Conservation (phyloP, 2,329 filamentous ascomycete species). For the Trichoderma cornu-damae region DNA sequence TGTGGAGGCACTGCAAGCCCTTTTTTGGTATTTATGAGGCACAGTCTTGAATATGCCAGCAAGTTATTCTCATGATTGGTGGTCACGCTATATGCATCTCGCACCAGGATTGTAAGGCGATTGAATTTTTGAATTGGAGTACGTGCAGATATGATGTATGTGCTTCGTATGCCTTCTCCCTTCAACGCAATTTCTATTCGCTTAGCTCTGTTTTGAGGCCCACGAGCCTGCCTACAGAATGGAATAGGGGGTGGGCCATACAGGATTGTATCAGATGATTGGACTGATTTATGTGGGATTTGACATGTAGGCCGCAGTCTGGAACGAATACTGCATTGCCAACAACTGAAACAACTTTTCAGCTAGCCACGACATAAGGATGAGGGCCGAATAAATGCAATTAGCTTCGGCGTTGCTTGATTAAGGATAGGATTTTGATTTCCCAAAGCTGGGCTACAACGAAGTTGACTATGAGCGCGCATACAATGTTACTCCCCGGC, state of each 20-base stretch:
- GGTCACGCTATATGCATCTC: neutral
- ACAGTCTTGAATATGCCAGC: neutral
- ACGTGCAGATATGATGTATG: too few species aligned
- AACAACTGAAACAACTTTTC: neutral
- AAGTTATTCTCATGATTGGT: neutral
- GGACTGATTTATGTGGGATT: neutral
- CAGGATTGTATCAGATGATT: neutral
- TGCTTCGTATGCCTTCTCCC: neutral
- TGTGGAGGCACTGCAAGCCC: neutral
- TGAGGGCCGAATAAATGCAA: neutral
- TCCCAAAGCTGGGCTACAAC: neutral
- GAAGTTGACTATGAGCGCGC: too few species aligned
- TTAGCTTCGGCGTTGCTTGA: neutral
- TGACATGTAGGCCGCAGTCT: neutral
- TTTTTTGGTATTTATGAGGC: neutral
- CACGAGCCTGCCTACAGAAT: neutral
- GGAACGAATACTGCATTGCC: neutral
- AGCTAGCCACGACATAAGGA: neutral
- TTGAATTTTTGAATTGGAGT: too few species aligned
- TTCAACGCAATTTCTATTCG: neutral
- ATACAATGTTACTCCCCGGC: too few species aligned
- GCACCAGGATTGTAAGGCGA: neutral
- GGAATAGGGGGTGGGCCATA: neutral
- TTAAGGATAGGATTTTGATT: neutral
- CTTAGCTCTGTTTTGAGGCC: neutral